Evolutionary conservation across 106 monocot genomes (phyloP).

Genomic region (Apostasia shenzhenica): DNA sequence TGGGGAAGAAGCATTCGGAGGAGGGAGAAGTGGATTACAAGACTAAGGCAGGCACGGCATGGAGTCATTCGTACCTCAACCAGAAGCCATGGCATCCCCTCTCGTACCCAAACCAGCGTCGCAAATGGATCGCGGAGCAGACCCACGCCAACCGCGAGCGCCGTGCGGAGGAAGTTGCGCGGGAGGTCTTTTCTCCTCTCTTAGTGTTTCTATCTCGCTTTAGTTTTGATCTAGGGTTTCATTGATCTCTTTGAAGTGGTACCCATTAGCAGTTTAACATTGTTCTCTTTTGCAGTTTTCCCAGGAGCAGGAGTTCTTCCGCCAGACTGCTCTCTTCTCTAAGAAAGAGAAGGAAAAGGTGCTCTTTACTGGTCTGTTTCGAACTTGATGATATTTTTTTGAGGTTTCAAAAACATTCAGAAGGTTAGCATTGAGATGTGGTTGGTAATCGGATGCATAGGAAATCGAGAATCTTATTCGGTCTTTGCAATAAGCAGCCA

Average conservation of each 20-base stretch:
- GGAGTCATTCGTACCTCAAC: conserved; percentile 94
- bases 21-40: conserved; percentile 82
- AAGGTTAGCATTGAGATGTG: too few species aligned
- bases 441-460: too few species aligned
- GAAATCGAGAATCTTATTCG: too few species aligned
- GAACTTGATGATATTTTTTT: too few species aligned
- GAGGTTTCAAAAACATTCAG: too few species aligned
- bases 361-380: not conserved
- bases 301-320: conserved; percentile 97
- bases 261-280: not conserved
- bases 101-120: conserved; percentile 97
- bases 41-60: conserved; percentile 83
- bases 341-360: conserved; percentile 97
- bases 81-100: conserved; percentile 99
- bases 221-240: not conserved
- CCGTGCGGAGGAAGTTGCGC: conserved; percentile 66
- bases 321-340: conserved; percentile 88
- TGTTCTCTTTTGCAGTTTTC: conserved; percentile 50
- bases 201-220: not conserved
- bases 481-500: too few species aligned
- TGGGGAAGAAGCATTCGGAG: conserved; percentile 30
- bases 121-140: conserved; percentile 99
- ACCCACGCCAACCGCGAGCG: conserved; percentile 50
- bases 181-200: conserved; percentile 30
- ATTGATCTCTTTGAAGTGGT: not conserved